A percentile compares a stretch with the other conserved stretches of the same genome.
phyloP scores from a whole-genome alignment of 2,329 filamentous ascomycete species.

The Colletotrichum truncatum region DNA sequence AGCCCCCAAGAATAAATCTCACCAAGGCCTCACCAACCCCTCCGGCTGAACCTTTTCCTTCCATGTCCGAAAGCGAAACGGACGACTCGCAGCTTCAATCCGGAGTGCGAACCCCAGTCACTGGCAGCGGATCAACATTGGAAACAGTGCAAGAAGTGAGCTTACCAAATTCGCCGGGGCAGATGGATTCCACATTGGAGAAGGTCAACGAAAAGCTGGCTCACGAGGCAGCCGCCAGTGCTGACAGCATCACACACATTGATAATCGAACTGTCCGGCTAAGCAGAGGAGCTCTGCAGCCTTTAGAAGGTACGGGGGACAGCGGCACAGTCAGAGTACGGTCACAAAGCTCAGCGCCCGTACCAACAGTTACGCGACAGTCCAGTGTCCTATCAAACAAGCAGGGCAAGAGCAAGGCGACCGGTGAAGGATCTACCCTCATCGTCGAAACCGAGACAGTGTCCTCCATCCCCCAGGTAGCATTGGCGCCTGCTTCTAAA shows the following conservation, averaged over 20 bases:
- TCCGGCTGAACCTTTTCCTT: conserved; percentile 46
- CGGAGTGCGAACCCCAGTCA: conserved; percentile 66
- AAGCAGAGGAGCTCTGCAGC: conserved; percentile 54
- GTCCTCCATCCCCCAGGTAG: conserved; percentile 85
- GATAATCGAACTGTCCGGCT: conserved; percentile 52
- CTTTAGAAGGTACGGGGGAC: conserved; percentile 72
- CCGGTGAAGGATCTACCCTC: conserved; percentile 83
- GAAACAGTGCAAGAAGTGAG: conserved; percentile 95
- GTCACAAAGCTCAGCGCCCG: conserved; percentile 53
- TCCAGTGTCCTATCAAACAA: conserved; percentile 72
- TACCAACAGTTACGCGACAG: conserved; percentile 68
- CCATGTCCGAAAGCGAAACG: conserved; percentile 59
- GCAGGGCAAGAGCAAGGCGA: conserved; percentile 73
- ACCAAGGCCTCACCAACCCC: conserved; percentile 59
- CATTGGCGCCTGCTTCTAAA: conserved; percentile 73
- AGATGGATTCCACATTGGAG: conserved; percentile 56
- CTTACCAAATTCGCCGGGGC: conserved; percentile 74
- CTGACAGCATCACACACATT: conserved; percentile 48
- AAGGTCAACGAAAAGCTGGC: conserved; percentile 60
- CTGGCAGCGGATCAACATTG: conserved; percentile 69
- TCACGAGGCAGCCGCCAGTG: conserved; percentile 51
- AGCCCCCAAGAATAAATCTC: conserved; percentile 61
- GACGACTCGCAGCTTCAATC: conserved; percentile 60
- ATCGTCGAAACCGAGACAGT: conserved; percentile 98
- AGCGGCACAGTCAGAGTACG: conserved; percentile 63